Evolutionary conservation across 768 basidiomycete species (phyloP).

Genomic region (Serendipita vermifera): DNA sequence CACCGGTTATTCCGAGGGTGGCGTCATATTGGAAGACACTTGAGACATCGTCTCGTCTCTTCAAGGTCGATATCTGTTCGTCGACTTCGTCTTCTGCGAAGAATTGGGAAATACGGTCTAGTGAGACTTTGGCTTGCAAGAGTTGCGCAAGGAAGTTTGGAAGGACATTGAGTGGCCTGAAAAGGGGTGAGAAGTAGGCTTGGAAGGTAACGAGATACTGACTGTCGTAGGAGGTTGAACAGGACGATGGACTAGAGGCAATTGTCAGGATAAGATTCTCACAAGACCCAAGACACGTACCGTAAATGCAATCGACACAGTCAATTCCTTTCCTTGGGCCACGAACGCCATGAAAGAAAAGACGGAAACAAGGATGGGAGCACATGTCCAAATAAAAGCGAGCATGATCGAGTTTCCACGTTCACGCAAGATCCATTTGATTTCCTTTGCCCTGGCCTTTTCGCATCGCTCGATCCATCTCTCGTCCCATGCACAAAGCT

Average conservation of each 20-base stretch:
- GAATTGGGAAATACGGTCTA: slow-evolving; percentile 55
- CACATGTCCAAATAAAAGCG: slow-evolving; percentile 54
- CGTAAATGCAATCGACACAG: slow-evolving; percentile 77
- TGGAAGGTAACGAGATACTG: neutral
- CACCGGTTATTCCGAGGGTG: slow-evolving; percentile 23
- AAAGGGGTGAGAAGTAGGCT: neutral
- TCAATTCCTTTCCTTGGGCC: slow-evolving; percentile 57
- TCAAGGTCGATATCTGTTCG: slow-evolving; percentile 52
- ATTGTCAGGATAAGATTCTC: neutral
- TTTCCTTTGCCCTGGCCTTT: slow-evolving; percentile 53
- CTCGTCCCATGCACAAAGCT: slow-evolving; percentile 74
- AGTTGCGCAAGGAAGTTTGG: slow-evolving; percentile 6
- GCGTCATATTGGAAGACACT: neutral
- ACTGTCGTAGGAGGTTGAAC: slow-evolving; percentile 56
- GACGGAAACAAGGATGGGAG: slow-evolving; percentile 73
- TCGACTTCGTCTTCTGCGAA: slow-evolving; percentile 60
- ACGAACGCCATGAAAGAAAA: slow-evolving; percentile 68
- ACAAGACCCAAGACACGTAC: slow-evolving; percentile 16
- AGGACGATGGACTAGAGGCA: slow-evolving; percentile 30
- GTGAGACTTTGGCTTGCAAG: slow-evolving; percentile 30
- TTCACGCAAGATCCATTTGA: slow-evolving; percentile 43
- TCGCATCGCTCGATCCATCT: slow-evolving; percentile 56
- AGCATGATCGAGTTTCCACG: slow-evolving; percentile 40
- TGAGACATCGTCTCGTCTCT: slow-evolving; percentile 22
- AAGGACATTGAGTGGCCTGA: slow-evolving; percentile 7